phyloP scores from a whole-genome alignment of 1,139 yeast species.

The Hansenula lynferdii region DNA sequence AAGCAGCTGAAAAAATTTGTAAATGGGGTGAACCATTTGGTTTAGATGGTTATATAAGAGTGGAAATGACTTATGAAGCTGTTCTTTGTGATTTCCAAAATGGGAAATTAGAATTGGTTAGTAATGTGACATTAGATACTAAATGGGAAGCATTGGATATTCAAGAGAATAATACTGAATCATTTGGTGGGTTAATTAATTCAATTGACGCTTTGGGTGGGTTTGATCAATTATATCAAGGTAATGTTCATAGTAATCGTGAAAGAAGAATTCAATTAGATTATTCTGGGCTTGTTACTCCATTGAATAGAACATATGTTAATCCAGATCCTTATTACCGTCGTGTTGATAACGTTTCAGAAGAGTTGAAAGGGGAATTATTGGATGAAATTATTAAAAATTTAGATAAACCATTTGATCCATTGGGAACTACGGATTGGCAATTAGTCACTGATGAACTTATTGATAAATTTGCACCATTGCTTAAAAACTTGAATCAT shows the following conservation, averaged over 20 bases:
- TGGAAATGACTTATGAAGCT: constrained; percentile 53
- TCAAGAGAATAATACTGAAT: constrained; percentile 15
- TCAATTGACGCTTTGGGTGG: constrained; percentile 27
- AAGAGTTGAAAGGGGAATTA: constrained; percentile 28
- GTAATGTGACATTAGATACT: constrained; percentile 34
- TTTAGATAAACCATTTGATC: constrained; percentile 27
- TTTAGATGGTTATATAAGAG: constrained; percentile 45
- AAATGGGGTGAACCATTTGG: constrained; percentile 33
- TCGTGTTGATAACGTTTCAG: constrained; percentile 35
- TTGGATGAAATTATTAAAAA: constrained; percentile 30
- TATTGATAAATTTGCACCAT: constrained; percentile 45
- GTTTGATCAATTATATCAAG: constrained; percentile 40
- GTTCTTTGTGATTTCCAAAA: constrained; percentile 45
- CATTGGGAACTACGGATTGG: constrained; percentile 47
- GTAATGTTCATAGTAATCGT: constrained; percentile 36
- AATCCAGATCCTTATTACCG: constrained; percentile 42
- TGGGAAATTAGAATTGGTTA: constrained; percentile 36
- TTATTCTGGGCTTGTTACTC: constrained; percentile 44
- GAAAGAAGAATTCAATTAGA: constrained; percentile 45
- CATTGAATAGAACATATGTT: constrained; percentile 41
- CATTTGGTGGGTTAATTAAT: constrained; percentile 20
- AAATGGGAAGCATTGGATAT: constrained; percentile 33
- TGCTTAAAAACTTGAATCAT: constrained; percentile 33
- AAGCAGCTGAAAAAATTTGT: constrained; percentile 43
- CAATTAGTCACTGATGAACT: constrained; percentile 39